Evolutionary conservation across 805 yeast species (phyloP), one percentile per base, ranked within the genome.

Genomic region (Candida anglica): DNA sequence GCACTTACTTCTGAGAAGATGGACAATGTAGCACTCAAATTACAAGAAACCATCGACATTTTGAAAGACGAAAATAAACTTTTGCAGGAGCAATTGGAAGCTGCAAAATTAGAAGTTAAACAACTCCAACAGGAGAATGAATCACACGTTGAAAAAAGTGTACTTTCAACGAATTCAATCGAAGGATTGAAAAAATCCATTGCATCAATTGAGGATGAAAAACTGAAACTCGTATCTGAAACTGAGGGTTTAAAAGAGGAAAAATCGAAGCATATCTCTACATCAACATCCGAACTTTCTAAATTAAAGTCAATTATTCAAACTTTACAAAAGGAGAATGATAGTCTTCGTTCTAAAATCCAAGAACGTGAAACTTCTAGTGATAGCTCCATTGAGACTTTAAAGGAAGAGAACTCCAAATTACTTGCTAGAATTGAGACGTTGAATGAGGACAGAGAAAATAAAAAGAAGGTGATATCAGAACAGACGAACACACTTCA

Each of bases 371-470:
- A n/a, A n/a, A n/a, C n/a, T n/a, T n/a, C n/a, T n/a, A n/a, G n/a
- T n/a, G n/a, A n/a, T n/a, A n/a, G n/a, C n/a, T n/a, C n/a, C 13
- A 20, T 18, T 21, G 23, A 21, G 14, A n/a, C 28, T 13, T 32
- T 32, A 13, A 32, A 44, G 32, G 47, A 40, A 27, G 47, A 43
- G 28, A 30, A 47, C 15, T 15, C 25, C 19, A 27, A 19, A 2
- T 21, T 40, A 13, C 27, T 15, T 32, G 34, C 11, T 16, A 18
- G 19, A 11, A 27, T 11, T 10, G 10, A n/a, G 25, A 30, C n/a
- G 19, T 34, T 23, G 22, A 34, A 21, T 10, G 25, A 23, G 23
- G 29, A 28, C n/a, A n/a, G n/a, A n/a, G n/a, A n/a, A n/a, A n/a
- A n/a, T 24, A 15, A 23, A 28, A n/a, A 22, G 15, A 30, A 19